Evolutionary conservation across 345 rosid species (phyloP), one percentile per base, ranked within the genome.

Genomic region (Balakata baccata): DNA sequence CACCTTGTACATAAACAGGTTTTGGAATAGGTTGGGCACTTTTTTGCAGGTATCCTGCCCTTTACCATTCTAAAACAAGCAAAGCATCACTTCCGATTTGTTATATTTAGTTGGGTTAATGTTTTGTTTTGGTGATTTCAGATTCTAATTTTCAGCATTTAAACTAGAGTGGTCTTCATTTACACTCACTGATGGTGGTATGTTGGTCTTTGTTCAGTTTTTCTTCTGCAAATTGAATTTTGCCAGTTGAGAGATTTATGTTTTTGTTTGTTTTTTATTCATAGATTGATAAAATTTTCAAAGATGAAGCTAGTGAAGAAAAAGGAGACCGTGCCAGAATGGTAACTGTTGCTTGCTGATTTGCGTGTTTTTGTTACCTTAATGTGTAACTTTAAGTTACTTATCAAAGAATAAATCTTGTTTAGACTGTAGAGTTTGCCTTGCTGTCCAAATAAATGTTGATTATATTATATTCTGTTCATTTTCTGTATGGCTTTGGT

Each of bases 261-360:
- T 39, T 11, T 66, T 59, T 59, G 7, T 11, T 66, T 73, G 20
- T 41, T 52, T 73, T 66, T 46, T 67, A 60, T 22, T 46, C 4
- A 22, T 71, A 94, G 98, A 66, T 87, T 64, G 97, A 92, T 11
- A 86, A 60, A 67, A 89, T 92, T 75, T 74, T 94, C 59, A 94
- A 89, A 84, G 92, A 94, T 87, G 98, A 94, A 52, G 98, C 98
- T 69, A 88, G 72, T 51, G 98, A 90, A 81, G 98, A 94, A 84
- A 94, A 94, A 74, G 98, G 98, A 50, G 97, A 90, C 73, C 95
- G 93, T 37, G 98, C 98, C 59, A 85, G 97, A 82, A 87, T 94
- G 97, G 98, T 94, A 68, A 88, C 89, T 43, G n/a, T 29, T 49
- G 38, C n/a, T 1, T 72, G 43, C 54, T 70, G 47, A 20, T 20